phyloP scores from a whole-genome alignment of 2,329 filamentous ascomycete genomes.

The Penicillium occitanis region DNA sequence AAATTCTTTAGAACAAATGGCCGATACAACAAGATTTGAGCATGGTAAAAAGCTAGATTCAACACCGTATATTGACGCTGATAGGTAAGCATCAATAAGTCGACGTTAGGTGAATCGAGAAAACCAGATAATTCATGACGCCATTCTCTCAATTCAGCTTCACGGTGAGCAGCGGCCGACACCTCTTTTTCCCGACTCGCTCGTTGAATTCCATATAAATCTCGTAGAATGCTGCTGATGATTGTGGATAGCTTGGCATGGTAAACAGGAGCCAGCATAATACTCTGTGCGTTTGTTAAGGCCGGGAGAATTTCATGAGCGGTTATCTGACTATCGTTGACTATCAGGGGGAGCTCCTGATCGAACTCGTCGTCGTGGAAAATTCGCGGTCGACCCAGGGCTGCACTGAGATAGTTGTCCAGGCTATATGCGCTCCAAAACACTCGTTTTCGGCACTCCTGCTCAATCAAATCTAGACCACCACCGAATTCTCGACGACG shows the following conservation, averaged over 20 bases:
- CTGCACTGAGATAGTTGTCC: neutral
- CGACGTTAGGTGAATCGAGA: neutral
- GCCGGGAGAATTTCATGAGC: neutral
- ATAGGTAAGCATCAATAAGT: neutral
- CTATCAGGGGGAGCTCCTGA: neutral
- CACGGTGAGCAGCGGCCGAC: neutral
- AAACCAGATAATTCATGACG: neutral
- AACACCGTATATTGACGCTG: neutral
- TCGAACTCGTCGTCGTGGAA: neutral
- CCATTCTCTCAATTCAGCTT: neutral
- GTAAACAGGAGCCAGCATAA: neutral
- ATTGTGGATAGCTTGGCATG: neutral
- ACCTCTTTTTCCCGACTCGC: neutral
- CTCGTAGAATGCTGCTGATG: neutral
- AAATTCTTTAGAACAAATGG: neutral
- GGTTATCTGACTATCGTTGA: neutral
- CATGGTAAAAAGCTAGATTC: neutral
- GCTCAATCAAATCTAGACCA: neutral
- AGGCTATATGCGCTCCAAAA: neutral
- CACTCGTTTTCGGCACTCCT: neutral
- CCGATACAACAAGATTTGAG: neutral
- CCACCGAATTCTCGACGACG: conserved; percentile 18
- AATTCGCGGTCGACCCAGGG: neutral
- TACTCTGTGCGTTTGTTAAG: neutral
- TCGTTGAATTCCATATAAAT: neutral